A percentile compares a stretch with the other conserved stretches of the same genome.
phyloP scores from a whole-genome alignment of 2,329 filamentous ascomycete species.

The Eutypa lata region DNA sequence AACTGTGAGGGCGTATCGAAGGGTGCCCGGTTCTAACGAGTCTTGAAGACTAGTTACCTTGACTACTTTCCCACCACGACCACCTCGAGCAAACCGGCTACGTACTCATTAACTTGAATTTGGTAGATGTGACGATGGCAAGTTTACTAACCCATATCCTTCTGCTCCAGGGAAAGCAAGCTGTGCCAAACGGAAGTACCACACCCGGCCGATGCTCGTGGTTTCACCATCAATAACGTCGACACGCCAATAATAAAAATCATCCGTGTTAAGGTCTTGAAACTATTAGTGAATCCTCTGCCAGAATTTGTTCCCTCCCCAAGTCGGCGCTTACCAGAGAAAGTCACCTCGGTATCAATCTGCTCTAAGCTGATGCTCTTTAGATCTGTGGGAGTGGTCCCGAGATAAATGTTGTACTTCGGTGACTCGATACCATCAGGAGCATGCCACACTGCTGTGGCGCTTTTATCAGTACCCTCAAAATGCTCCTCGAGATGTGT shows the following conservation, averaged over 20 bases:
- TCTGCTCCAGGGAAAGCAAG: slow-evolving; percentile 37
- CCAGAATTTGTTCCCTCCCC: slow-evolving; percentile 6
- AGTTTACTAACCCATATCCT: slow-evolving; percentile 26
- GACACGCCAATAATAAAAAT: slow-evolving; percentile 30
- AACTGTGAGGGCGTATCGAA: slow-evolving; percentile 35
- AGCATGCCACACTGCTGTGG: slow-evolving; percentile 17
- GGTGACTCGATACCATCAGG: slow-evolving; percentile 4
- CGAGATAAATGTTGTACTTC: slow-evolving; percentile 27
- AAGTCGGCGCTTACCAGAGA: neutral
- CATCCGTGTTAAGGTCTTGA: slow-evolving; percentile 16
- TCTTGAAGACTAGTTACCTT: slow-evolving; percentile 35
- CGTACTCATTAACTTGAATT: neutral
- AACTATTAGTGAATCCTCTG: neutral
- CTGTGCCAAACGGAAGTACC: slow-evolving; percentile 28
- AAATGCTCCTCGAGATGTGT: slow-evolving; percentile 26
- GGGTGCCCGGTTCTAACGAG: slow-evolving; percentile 26
- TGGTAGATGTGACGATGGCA: neutral
- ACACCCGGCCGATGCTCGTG: slow-evolving; percentile 23
- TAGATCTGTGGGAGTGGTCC: slow-evolving; percentile 10
- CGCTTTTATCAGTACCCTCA: slow-evolving; percentile 8
- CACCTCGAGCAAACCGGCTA: slow-evolving; percentile 30
- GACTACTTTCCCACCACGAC: slow-evolving; percentile 32
- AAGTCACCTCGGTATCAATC: neutral
- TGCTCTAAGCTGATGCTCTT: slow-evolving; percentile 5
- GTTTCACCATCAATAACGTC: slow-evolving; percentile 19